Percentiles rank a stretch among this genome's conserved stretches.
phyloP scores from a whole-genome alignment of 2,329 filamentous ascomycete genomes.

The Epichloe sp. region DNA sequence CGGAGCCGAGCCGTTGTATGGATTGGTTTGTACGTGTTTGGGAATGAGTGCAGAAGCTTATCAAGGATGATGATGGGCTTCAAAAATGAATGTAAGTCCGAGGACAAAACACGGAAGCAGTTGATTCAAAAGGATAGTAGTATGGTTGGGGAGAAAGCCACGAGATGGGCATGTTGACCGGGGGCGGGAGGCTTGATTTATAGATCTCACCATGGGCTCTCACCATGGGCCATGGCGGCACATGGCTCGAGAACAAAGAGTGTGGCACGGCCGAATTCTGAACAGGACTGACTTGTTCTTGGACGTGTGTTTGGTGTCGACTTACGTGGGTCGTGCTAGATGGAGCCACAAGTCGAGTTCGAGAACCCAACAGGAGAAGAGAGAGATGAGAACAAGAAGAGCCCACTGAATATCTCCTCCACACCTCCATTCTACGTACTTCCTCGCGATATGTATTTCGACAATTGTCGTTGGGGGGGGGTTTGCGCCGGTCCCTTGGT shows the following conservation, averaged over 20 bases:
- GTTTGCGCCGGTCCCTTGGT: not conserved
- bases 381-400: not conserved
- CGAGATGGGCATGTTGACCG: rapidly evolving
- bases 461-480: not conserved
- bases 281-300: not conserved
- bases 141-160: not conserved
- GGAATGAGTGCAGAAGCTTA: conserved; percentile 3
- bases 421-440: not conserved
- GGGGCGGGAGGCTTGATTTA: conserved; percentile 3
- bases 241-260: not conserved
- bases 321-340: not conserved
- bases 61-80: conserved; percentile 7
- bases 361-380: not conserved
- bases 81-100: conserved; percentile 17
- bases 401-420: not conserved
- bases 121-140: not conserved
- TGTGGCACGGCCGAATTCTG: not conserved
- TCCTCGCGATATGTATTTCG: not conserved
- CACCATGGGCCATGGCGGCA: not conserved
- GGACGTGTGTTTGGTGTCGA: not conserved
- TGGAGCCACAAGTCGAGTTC: not conserved
- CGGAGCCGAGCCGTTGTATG: conserved; percentile 1
- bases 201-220: not conserved
- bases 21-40: not conserved
- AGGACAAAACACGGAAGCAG: conserved; percentile 3